Evolutionary conservation across 192 early-diverging fungal genomes (phyloP), one percentile per base, ranked within the genome.

Genomic region (Phlyctochytrium planicorne): DNA sequence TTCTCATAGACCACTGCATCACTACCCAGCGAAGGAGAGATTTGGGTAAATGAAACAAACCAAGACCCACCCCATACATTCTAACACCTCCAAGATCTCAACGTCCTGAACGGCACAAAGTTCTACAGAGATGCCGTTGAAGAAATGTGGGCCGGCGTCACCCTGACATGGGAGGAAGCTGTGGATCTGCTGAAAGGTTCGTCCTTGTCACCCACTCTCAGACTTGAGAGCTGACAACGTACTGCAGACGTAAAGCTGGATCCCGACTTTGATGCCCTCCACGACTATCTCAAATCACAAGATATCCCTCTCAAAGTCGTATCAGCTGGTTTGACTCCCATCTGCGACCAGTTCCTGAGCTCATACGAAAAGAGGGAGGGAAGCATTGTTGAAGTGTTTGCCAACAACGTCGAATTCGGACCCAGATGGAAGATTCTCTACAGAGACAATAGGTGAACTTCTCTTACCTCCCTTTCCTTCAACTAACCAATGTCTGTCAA

Each of bases 231-330:
- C 14, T 59, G 57, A 36, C 35, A 27, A 63, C 34, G 27, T 20
- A 12, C 1, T 59, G 30, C 25, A 79, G 77, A 84, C 47, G 82
- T 87, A 20, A 20, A 78, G n/a, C 59, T 90, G 14, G 90, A 91
- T 60, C 82, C 88, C 24, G 77, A 81, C 1, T 91, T 93, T 68
- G 59, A 67, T 3, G 57, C 53, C 0, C 86, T 91, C 66, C 81
- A 83, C 63, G 67, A 80, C 6, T 85, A 80, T 37, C 81, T 80
- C 31, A 52, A 74, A 12, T 52, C 67, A 27, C 71, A 86, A 17
- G 33, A 73, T 4, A 78, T 89, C 24, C 85, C 91, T 17, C 76
- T 92, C 32, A 83, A 81, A 20, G 80, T 92, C 1, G 75, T 91
- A 10, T 77, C 66, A 65, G 75, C 53, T 64, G 89, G 89, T 6